Evolutionary conservation across 768 basidiomycete genomes (phyloP), one percentile per base, ranked within the genome.

Genomic region (Mycena pura): DNA sequence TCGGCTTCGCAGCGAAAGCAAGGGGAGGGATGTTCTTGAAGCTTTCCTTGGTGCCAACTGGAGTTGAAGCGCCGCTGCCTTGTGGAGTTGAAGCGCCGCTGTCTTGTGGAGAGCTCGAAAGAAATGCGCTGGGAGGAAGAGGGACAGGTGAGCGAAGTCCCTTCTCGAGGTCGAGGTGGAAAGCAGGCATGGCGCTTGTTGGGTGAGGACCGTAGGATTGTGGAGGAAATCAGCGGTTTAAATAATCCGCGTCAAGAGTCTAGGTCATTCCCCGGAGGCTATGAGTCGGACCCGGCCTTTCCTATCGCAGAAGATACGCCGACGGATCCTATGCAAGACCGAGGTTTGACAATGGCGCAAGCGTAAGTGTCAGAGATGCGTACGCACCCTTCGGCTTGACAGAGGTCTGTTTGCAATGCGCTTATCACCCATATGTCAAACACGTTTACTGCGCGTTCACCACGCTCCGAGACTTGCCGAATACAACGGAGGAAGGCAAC

Each of bases 241-340:
- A 57, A 62, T 62, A 62, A n/a, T 32, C 17, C 38, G 53, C n/a
- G 38, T 13, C 28, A 24, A 24, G 5, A n/a, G 25, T 48, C 38
- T 45, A 43, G 52, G 55, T 57, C 66, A 66, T 66, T 62, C 50
- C 59, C 3, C 19, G 67, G 62, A 73, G 69, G 73, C 73, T 73
- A 71, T 67, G 73, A 74, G 71, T 66, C 67, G 68, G 68, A 62
- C 72, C 65, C 67, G 67, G 69, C 63, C 40, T 62, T 64, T 70
- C 64, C 66, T 76, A 72, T 72, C 67, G 22, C 76, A 77, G 73
- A 77, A 72, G 74, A 73, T 76, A 74, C 74, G 59, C 79, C 77
- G 77, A 77, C 60, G 64, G 67, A 60, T 63, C 66, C 67, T 59
- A 52, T 55, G 66, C 27, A 74, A 59, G 28, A 76, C 76, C 76